Base-by-base conservation (phyloP, 177 flowering plant species). In the Tripterygium wilfordii region DNA sequence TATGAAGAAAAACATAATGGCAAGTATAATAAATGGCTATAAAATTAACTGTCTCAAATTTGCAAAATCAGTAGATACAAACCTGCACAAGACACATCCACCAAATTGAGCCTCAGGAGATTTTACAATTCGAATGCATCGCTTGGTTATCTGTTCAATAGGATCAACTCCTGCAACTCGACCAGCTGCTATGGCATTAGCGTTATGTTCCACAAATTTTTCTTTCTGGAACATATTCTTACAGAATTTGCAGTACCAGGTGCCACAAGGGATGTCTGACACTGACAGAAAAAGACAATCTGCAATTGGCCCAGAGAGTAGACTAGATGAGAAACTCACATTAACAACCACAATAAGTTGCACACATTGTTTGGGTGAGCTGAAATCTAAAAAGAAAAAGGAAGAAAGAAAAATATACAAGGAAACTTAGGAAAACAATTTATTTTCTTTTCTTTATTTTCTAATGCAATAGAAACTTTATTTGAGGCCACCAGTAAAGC, bases 81-180 rank as follows among this genome's bases (percentile, higher is more conserved):
- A 89, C 97, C 91, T 77, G 94, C 96, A 87, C 20, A 90, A 42
- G 1, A 62, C 75, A 48, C 96, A 88, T 46, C 84, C 85, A 33
- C 83, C 80, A 49, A 51, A 28, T 48, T 76, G 80, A 56, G 54
- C 45, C 41, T 53, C 81, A 22, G 47, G 52, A 19, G 68, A 57
- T 59, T 68, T 62, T 40, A 78, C 78, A 51, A 83, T 78, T 12
- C 96, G 88, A 51, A 79, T 85, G 76, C 90, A 83, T 33, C 92
- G 62, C 37, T 56, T 65, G 6, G 71, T 58, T 57, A 83, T 79
- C 54, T 81, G 74, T 45, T 76, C 83, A 9, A 85, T 65, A 13
- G 89, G 77, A 61, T 86, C 94, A 57, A 73, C 69, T 25, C 89
- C 96, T 5, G 61, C 48, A 49, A 80, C 72, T 56, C 95, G 70